Base-by-base conservation (phyloP, 345 rosid species). In the Bretschneidera sinensis region DNA sequence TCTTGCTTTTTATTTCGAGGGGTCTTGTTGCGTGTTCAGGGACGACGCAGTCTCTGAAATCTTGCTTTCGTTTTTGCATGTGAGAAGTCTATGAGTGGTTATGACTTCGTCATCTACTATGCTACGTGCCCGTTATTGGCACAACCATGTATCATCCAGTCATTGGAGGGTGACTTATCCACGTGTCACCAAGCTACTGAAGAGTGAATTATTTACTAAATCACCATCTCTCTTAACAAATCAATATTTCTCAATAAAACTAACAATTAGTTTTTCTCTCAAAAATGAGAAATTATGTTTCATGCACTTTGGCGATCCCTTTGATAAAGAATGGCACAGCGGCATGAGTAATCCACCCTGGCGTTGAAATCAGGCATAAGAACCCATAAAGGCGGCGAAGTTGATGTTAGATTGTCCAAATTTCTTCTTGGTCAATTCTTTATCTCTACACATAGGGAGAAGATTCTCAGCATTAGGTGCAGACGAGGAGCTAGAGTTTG, bases 391-490 rank as follows among this genome's bases (percentile, higher is more conserved):
- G 56, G 94, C 88, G 0, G 94, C 90, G 0, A 90, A 87, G 75
- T 60, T 84, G 54, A 87, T 87, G 94, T 17, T 87, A 16, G 90
- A 87, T 43, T 75, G 84, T 54, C 94, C 94, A 0, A 76, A 73
- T 17, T 75, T 69, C 66, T 87, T 87, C 68, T 19, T 84, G 11
- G 61, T 68, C 0, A 79, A 76, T 48, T 61, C 85, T 2, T 57
- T 60, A 28, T 80, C 86, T 22, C 86, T 87, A 1, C 81, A 77
- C 24, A 68, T 82, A 7, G 94, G 87, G 2, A 43, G 80, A 60
- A 68, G 94, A 20, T 82, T 87, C 51, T 71, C 78, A 2, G 74
- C 94, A 0, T 78, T 87, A 1, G 21, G 24, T 13, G 94, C 94
- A 0, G 94, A 87, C 6, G 88, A 82, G 52, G 90, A 84, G 50